phyloP scores from a whole-genome alignment of 2,329 filamentous ascomycete genomes.

The Oidium heveae region DNA sequence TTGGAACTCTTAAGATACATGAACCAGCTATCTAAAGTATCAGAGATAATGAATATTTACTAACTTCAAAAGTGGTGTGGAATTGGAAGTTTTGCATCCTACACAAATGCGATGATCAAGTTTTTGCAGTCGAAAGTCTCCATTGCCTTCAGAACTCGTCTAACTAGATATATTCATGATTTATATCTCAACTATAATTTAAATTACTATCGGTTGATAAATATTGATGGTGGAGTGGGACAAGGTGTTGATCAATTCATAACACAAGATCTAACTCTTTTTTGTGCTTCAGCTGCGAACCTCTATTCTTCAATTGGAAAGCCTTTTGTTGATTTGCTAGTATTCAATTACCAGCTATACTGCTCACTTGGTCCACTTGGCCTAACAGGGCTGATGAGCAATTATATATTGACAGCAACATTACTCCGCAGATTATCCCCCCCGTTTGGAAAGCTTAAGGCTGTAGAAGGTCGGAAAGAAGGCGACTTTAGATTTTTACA shows the following conservation, averaged over 20 bases:
- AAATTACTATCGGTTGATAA: conserved; percentile 88
- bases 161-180: conserved; percentile 93
- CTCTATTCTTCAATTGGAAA: conserved; percentile 95
- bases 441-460: conserved; percentile 89
- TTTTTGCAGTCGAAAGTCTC: conserved; percentile 94
- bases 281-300: conserved; percentile 77
- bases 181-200: conserved; percentile 84
- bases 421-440: conserved; percentile 72
- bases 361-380: conserved; percentile 74
- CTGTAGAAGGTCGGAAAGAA: conserved; percentile 82
- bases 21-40: no score
- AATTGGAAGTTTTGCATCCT: conserved; percentile 76
- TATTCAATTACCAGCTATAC: conserved; percentile 96
- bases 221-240: conserved; percentile 77
- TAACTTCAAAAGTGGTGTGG: conserved; percentile 48
- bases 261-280: conserved; percentile 84
- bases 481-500: conserved; percentile 86
- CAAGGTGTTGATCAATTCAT: conserved; percentile 92
- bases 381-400: conserved; percentile 61
- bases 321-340: conserved; percentile 83
- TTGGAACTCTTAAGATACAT: no score
- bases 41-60: not conserved
- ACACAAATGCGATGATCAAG: conserved; percentile 98
- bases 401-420: conserved; percentile 85
- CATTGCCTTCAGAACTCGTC: conserved; percentile 83